Base-by-base conservation (phyloP, 2,329 filamentous ascomycete genomes). In the Apiospora aurea region DNA sequence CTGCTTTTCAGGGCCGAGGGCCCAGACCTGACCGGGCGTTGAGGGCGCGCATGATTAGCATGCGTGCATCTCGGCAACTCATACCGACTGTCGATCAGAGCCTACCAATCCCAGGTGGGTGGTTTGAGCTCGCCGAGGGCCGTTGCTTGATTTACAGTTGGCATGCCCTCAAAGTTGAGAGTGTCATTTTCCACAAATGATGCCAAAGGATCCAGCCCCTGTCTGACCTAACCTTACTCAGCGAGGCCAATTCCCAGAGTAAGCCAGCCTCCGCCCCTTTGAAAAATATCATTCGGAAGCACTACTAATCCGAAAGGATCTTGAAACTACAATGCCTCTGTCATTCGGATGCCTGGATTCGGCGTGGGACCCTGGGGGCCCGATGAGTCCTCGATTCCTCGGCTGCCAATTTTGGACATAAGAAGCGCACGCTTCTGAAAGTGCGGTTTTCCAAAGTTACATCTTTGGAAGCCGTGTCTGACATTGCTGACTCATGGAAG, bases 261-360 rank as follows among this genome's bases (percentile, higher is more conserved):
- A 61, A 38, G 53, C 51, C 21, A 57, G 26, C 26, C 51, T 13
- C 51, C 26, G 51, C 51, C 29, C 53, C 18, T n/a, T 34, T 11
- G 7, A 4, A 7, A 21, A 18, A 61, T n/a, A n/a, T 7, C 2
- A 21, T 4, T n/a, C 16, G 3, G n/a, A 3, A 10, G 34, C 53
- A 61, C 53, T 61, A 38, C 53, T 38, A 61, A 61, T 38, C 29
- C 53, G 29, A 38, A 61, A 61, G 18, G 29, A 61, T 61, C 53
- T 6, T 38, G 29, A 7, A n/a, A n/a, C 16, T 38, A 1, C 16
- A 21, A n/a, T 3, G 21, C 7, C 21, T 34, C 53, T 8, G 26
- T 38, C 53, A 0, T 8, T 34, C 16, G 16, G 16, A 7, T 61
- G 16, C 26, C 29, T 38, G 51, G 14, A 61, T n/a, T 34, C 10